These are phyloP conservation scores for Epichloe elymi DNA, from an alignment of 2,329 filamentous ascomycete genomes.

Conservation along the genomic window DNA sequence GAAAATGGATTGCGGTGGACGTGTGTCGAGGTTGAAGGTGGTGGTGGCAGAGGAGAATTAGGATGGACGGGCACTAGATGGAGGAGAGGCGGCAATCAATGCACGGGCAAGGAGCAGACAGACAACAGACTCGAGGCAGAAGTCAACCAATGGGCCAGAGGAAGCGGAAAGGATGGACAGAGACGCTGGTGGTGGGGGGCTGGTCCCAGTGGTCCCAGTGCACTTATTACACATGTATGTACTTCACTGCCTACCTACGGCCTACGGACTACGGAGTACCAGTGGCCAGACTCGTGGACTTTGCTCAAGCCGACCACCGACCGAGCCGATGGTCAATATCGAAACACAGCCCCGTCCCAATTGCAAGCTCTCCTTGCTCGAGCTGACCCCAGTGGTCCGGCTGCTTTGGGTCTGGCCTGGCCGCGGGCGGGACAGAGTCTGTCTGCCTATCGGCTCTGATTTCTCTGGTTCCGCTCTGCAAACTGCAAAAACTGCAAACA, in stretches of 20 bases:
- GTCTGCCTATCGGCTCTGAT: background rate
- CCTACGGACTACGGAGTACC: too few relatives aligned
- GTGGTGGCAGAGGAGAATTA: constrained; percentile 1
- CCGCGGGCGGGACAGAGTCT: too few relatives aligned
- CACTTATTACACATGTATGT: too few relatives aligned
- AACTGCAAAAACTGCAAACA: background rate
- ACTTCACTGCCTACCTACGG: too few relatives aligned
- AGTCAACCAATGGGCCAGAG: background rate
- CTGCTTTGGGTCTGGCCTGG: background rate
- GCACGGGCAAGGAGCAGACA: background rate
- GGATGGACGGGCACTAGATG: background rate
- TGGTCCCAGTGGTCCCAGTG: too few relatives aligned
- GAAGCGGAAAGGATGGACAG: background rate
- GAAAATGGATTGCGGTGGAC: background rate
- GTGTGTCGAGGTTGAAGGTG: background rate
- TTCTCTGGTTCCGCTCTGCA: background rate
- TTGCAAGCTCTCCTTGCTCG: background rate
- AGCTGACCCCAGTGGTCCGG: background rate
- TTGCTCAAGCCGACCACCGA: too few relatives aligned
- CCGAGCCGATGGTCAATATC: too few relatives aligned
- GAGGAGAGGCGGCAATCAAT: constrained; percentile 2
- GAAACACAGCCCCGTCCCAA: background rate
- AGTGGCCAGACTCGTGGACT: too few relatives aligned
- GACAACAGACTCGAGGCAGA: background rate
- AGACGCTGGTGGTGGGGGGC: too few relatives aligned